phyloP scores from a whole-genome alignment of 2,329 filamentous ascomycete genomes.

The Fusarium sarcochroum region DNA sequence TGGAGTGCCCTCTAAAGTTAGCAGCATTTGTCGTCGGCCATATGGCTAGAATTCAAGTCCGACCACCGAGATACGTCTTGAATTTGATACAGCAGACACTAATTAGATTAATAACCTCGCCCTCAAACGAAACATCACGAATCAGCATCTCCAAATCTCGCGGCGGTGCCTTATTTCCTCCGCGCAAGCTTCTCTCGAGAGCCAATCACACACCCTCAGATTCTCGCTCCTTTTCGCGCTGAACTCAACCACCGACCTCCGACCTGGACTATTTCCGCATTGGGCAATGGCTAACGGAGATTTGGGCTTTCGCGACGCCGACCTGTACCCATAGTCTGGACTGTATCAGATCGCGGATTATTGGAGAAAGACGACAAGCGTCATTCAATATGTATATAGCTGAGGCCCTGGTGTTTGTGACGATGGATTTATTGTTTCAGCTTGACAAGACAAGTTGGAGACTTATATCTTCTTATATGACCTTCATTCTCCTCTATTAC shows the following conservation, averaged over 20 bases:
- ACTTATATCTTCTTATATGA: not conserved
- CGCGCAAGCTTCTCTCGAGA: not conserved
- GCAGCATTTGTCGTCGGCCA: too few relatives aligned
- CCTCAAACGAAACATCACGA: not conserved
- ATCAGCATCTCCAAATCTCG: not conserved
- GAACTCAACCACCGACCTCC: slow-evolving; percentile 43
- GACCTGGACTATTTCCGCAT: not conserved
- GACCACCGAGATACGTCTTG: not conserved
- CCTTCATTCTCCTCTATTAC: too few relatives aligned
- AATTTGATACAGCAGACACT: not conserved
- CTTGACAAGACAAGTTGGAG: not conserved
- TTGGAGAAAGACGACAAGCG: not conserved
- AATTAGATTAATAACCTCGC: not conserved
- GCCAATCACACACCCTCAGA: slow-evolving; percentile 24
- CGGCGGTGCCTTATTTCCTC: not conserved
- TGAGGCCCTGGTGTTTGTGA: not conserved
- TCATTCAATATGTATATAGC: slow-evolving; percentile 5
- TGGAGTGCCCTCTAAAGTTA: too few relatives aligned
- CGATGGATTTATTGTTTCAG: not conserved
- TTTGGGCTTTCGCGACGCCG: slow-evolving; percentile 37
- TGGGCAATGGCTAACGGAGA: not conserved
- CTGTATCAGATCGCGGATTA: not conserved
- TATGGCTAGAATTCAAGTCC: not conserved
- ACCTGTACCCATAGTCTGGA: slow-evolving; percentile 25
- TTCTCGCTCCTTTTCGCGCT: slow-evolving; percentile 38